Conservation (phyloP, 306 rosid genomes). For the Gastrolobium villosum region DNA sequence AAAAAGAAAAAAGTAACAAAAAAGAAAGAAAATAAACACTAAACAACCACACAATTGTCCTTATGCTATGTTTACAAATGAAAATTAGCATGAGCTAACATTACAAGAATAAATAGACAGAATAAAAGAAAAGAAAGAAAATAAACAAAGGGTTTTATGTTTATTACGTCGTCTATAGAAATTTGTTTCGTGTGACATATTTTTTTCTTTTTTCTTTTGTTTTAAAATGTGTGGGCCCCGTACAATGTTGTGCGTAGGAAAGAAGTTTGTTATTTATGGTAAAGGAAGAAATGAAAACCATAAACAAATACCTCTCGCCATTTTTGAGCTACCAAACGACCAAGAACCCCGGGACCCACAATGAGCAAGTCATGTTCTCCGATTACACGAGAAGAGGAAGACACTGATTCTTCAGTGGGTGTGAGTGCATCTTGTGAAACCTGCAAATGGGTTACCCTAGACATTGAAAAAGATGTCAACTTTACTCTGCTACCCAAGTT, state of each 20-base stretch:
- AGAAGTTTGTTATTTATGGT: too few species aligned
- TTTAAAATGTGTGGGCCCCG: too few species aligned
- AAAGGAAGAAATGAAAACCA: too few species aligned
- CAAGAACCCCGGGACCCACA: slow-evolving; percentile 97
- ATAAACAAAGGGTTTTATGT: too few species aligned
- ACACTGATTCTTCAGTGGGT: slow-evolving; percentile 54
- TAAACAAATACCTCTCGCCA: slow-evolving; percentile 93
- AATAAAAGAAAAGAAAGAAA: neutral
- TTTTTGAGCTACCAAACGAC: slow-evolving; percentile 86
- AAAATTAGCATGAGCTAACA: slow-evolving; percentile 4
- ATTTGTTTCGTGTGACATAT: too few species aligned
- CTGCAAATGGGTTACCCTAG: slow-evolving; percentile 57
- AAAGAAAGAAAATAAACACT: too few species aligned
- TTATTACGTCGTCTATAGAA: too few species aligned
- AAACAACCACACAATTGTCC: slow-evolving; percentile 9
- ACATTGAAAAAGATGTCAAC: slow-evolving; percentile 47
- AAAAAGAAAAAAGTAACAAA: neutral
- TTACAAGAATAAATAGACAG: slow-evolving; percentile 1
- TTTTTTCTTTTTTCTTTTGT: too few species aligned
- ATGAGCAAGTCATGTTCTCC: slow-evolving; percentile 75
- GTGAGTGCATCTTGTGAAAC: slow-evolving; percentile 62
- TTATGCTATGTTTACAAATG: neutral
- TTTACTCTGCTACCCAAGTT: slow-evolving; percentile 40
- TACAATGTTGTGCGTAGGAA: too few species aligned
- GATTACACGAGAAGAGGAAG: slow-evolving; percentile 51